Conservation (phyloP, 192 early-diverging fungal species). For the Coemansia sp. region DNA sequence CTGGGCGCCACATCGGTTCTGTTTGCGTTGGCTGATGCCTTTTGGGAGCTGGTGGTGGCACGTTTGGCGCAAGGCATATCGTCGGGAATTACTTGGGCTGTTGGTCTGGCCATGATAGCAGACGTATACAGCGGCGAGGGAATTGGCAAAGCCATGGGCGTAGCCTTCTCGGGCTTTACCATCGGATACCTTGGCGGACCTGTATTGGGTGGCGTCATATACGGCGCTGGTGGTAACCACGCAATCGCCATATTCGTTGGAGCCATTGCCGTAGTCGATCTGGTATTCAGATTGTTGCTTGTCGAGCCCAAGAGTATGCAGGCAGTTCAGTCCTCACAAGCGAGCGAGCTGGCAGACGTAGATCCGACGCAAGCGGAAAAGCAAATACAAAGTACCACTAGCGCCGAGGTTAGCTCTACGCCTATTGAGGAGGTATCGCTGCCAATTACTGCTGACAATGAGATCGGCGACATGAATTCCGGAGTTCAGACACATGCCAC, state of each 20-base stretch:
- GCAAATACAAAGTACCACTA: neutral
- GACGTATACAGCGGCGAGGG: slow-evolving; percentile 69
- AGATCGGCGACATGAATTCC: neutral
- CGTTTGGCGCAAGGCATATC: slow-evolving; percentile 74
- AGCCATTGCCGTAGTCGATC: slow-evolving; percentile 63
- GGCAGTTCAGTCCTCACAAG: slow-evolving; percentile 13
- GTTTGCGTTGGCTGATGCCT: slow-evolving; percentile 68
- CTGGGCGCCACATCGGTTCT: slow-evolving; percentile 66
- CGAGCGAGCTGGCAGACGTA: slow-evolving; percentile 3
- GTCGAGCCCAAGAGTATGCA: slow-evolving; percentile 59
- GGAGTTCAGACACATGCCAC: neutral
- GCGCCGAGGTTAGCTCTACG: neutral
- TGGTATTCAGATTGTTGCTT: slow-evolving; percentile 65
- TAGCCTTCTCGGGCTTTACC: slow-evolving; percentile 67
- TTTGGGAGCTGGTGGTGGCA: slow-evolving; percentile 69
- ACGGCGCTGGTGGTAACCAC: slow-evolving; percentile 65
- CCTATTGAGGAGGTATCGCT: neutral
- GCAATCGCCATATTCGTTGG: slow-evolving; percentile 75
- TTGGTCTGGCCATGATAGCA: slow-evolving; percentile 73
- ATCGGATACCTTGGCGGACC: slow-evolving; percentile 75
- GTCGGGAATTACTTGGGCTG: slow-evolving; percentile 76
- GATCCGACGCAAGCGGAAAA: slow-evolving; percentile 13
- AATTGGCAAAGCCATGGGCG: slow-evolving; percentile 74
- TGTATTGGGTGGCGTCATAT: slow-evolving; percentile 68
- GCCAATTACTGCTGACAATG: neutral